Evolutionary conservation across 2,329 filamentous ascomycete genomes (phyloP), one percentile per base, ranked within the genome.

Genomic region (Fusarium camptoceras): DNA sequence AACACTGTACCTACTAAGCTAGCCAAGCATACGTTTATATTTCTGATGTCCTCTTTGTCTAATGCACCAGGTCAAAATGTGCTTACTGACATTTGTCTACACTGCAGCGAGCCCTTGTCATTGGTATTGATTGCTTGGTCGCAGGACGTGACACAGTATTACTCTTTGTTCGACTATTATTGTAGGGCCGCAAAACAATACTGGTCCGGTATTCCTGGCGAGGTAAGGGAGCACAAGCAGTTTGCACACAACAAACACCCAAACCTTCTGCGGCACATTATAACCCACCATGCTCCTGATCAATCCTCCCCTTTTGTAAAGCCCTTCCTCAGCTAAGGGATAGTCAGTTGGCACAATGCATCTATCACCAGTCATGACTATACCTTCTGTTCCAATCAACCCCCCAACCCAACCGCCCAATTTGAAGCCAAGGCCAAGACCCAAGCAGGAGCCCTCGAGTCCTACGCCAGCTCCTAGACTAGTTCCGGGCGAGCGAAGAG

Each of bases 401-500:
- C 43, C 42, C 16, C 47, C 58, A 24, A 39, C 31, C 22, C 59
- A 47, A 10, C 37, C 55, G 24, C 39, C 34, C 14, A 62, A 55
- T 27, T 49, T 55, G 16, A 68, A 54, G 30, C 53, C 56, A 27
- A 48, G 59, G 18, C 59, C 34, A 37, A 59, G 37, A 18, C 34
- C 18, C 34, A 59, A 55, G 27, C 55, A 55, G 48, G 48, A 64
- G 22, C 47, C 31, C 28, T 28, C 47, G 25, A 37, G 24, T 42
- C 46, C 30, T n/a, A 46, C 34, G 16, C 54, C 43, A 50, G 30
- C 22, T 18, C 55, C 59, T 30, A 65, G 56, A 37, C 41, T 61
- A 54, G 39, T 64, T 9, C 59, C 51, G 1, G 61, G 69, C 9
- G 73, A 76, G 31, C 67, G 72, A 53, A 72, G 61, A 30, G 27